Conservation (phyloP, 441 rosid species). For the Populus hybrid region DNA sequence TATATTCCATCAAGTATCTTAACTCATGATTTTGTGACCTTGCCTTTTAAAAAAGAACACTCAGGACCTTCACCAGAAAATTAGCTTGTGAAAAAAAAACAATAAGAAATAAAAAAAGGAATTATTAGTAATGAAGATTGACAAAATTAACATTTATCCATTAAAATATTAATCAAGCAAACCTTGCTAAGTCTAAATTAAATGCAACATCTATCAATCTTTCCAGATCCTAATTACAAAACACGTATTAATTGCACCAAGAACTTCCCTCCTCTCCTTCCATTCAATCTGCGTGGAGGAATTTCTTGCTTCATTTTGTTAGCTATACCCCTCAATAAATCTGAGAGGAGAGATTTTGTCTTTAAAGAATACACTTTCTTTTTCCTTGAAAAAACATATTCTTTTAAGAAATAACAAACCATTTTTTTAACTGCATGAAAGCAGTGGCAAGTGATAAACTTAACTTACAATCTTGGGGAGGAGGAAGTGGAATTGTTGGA, state of each 20-base stretch:
- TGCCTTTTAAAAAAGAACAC: background rate
- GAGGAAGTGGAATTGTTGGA: background rate
- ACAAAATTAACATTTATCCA: background rate
- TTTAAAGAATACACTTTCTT: background rate
- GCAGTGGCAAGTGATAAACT: background rate
- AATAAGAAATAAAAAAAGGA: background rate
- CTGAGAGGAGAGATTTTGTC: background rate
- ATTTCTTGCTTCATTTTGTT: background rate
- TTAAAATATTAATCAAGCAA: background rate
- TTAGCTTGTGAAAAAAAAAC: background rate
- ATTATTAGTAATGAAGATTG: background rate
- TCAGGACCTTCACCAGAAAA: background rate
- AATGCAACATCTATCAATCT: background rate
- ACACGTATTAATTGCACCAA: background rate
- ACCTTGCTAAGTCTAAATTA: background rate
- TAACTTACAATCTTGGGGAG: background rate
- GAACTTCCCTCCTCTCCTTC: background rate
- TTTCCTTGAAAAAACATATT: background rate
- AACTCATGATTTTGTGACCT: background rate
- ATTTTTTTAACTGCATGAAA: background rate
- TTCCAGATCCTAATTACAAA: background rate
- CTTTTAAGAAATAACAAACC: background rate
- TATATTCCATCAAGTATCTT: background rate
- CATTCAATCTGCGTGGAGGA: background rate
- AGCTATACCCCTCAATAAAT: background rate